Evolutionary conservation across 768 basidiomycete species (phyloP).

Genomic region (Mycena sanguinolenta): DNA sequence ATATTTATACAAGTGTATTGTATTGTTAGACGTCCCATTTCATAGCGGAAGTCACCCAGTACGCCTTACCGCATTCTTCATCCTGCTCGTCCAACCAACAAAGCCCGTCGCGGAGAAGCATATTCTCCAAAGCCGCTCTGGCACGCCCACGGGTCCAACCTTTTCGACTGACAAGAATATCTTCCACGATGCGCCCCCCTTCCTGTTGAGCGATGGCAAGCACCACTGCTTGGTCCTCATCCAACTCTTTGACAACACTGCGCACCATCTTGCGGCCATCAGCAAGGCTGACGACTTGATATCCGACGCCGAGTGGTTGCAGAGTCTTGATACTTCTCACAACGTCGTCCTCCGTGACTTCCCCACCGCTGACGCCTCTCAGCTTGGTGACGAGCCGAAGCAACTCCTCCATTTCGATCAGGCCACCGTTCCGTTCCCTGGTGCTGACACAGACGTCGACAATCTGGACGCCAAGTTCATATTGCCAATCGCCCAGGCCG

Average conservation of each 20-base stretch:
- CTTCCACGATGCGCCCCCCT: slow-evolving; percentile 79
- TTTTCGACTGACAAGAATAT: slow-evolving; percentile 66
- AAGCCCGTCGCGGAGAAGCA: slow-evolving; percentile 90
- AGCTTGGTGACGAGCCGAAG: slow-evolving; percentile 83
- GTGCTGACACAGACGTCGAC: slow-evolving; percentile 93
- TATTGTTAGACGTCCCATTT: slow-evolving; percentile 72
- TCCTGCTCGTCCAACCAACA: slow-evolving; percentile 97
- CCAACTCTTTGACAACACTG: slow-evolving; percentile 90
- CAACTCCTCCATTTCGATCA: slow-evolving; percentile 91
- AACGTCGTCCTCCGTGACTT: slow-evolving; percentile 89
- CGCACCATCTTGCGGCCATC: slow-evolving; percentile 83
- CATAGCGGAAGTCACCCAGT: slow-evolving; percentile 93
- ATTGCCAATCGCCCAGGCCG: slow-evolving; percentile 93
- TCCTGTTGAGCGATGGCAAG: slow-evolving; percentile 78
- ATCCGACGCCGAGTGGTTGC: slow-evolving; percentile 91
- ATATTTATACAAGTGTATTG: slow-evolving; percentile 22
- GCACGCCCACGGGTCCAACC: slow-evolving; percentile 89
- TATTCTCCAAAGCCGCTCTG: slow-evolving; percentile 85
- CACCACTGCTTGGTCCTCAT: slow-evolving; percentile 89
- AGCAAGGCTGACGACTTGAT: slow-evolving; percentile 84
- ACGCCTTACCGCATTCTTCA: slow-evolving; percentile 70
- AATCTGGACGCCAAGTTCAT: slow-evolving; percentile 95
- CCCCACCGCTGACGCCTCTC: slow-evolving; percentile 75
- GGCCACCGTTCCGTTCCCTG: slow-evolving; percentile 89
- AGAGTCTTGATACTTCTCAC: slow-evolving; percentile 87